Evolutionary conservation across 768 basidiomycete species (phyloP), one percentile per base, ranked within the genome.

Genomic region (Tricholomella constricta): DNA sequence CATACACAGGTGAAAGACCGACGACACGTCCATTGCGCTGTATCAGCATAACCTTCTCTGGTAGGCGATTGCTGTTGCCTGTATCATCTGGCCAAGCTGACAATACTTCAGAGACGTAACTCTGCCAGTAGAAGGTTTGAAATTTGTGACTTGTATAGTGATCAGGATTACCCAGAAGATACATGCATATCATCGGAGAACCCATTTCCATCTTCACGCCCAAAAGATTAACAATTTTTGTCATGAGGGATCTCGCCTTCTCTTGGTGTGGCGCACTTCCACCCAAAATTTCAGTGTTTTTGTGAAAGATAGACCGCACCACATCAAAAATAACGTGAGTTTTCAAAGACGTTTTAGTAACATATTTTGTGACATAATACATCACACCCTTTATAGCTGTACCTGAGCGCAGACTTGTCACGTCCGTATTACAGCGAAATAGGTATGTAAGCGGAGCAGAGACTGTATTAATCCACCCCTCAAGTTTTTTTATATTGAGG

Each of bases 311-410:
- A 3, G 41, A 42, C 6, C 26, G 9, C 12, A 42, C 41, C 10
- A 25, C 15, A 2, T 42, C 41, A n/a, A 42, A 42, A 2, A 27
- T 26, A 8, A 62, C 62, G 56, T 73, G 64, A 0, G 71, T 74
- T 37, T 76, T 78, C 8, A 80, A 52, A 1, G 58, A 41, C 0
- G 63, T 40, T 56, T 80, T 80, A 0, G 73, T 76, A 0, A 78
- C 65, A 58, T 80, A 80, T 37, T 79, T 74, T 4, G 75, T 65
- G 0, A 76, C n/a, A n/a, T n/a, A n/a, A n/a, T n/a, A n/a, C n/a
- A n/a, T n/a, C n/a, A n/a, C n/a, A n/a, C n/a, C n/a, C 64, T 76
- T 74, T 1, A 78, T 64, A 0, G 70, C 62, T 1, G 75, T 77
- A 0, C 75, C 75, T n/a, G 72, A 75, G 14, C 69, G 43, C 1